Conservation (phyloP, 2,329 filamentous ascomycete genomes). For the Aaosphaeria arxii region DNA sequence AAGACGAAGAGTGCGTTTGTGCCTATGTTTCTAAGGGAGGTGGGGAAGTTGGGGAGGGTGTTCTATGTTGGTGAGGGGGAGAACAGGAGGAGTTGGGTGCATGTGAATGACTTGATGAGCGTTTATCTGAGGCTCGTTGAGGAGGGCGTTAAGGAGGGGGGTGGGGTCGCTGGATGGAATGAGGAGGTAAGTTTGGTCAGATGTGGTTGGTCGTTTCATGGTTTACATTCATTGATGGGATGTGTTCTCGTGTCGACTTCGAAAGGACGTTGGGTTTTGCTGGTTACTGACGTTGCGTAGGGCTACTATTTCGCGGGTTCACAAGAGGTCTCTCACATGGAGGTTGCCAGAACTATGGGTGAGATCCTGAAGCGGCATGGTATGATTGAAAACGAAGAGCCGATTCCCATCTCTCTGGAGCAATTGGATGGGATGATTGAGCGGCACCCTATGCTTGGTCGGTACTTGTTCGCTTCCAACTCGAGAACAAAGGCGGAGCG, state of each 20-base stretch:
- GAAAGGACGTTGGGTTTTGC: neutral
- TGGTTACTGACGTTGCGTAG: conserved; percentile 12
- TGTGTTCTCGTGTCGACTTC: no score
- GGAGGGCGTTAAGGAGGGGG: conserved; percentile 43
- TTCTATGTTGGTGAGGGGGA: conserved; percentile 54
- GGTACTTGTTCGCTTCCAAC: conserved; percentile 48
- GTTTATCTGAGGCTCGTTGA: conserved; percentile 55
- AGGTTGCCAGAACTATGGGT: conserved; percentile 21
- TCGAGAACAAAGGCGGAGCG: conserved; percentile 55
- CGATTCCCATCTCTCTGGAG: conserved; percentile 18
- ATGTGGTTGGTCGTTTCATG: neutral
- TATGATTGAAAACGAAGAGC: conserved; percentile 17
- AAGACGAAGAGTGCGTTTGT: conserved; percentile 44
- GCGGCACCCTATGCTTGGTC: conserved; percentile 18
- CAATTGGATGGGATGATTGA: conserved; percentile 23
- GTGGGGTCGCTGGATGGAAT: conserved; percentile 56
- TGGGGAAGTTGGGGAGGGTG: conserved; percentile 35
- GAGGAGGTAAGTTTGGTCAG: conserved; percentile 16
- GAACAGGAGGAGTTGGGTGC: conserved; percentile 52
- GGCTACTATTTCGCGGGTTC: conserved; percentile 49
- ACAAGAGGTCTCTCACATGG: conserved; percentile 31
- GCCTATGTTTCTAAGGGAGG: conserved; percentile 39
- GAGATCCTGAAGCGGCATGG: conserved; percentile 23
- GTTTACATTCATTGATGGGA: neutral
- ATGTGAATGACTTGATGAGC: conserved; percentile 59